Conservation (phyloP, 345 rosid genomes). For the Nephelium lappaceum region DNA sequence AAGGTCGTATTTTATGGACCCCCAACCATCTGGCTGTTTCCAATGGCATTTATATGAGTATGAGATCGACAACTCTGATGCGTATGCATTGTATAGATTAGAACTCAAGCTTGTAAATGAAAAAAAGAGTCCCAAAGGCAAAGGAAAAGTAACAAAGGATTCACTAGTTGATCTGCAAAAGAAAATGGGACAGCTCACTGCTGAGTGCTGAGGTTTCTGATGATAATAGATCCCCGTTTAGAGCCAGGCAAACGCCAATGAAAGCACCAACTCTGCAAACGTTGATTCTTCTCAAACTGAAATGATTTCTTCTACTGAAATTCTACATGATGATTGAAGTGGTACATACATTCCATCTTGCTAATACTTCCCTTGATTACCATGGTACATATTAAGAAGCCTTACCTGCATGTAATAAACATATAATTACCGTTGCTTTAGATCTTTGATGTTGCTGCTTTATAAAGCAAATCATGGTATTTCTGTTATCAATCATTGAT, state of each 20-base stretch:
- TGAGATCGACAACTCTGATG: conserved; percentile 54
- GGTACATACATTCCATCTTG: no score
- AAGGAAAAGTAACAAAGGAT: conserved; percentile 55
- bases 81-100: conserved; percentile 64
- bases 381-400: no score
- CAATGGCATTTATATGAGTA: conserved; percentile 93
- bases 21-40: conserved; percentile 66
- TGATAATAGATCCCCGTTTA: conserved; percentile 40
- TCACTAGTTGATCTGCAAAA: conserved; percentile 77
- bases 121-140: conserved; percentile 74
- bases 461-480: no score
- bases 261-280: conserved; percentile 23
- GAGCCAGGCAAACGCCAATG: conserved; percentile 33
- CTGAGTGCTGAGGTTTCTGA: conserved; percentile 50
- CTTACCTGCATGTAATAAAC: no score
- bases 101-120: conserved; percentile 57
- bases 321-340: conserved; percentile 6
- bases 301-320: conserved; percentile 14
- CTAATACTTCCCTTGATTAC: no score
- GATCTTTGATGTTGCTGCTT: no score
- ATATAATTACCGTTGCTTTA: no score
- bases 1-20: conserved; percentile 95
- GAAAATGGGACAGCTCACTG: conserved; percentile 80
- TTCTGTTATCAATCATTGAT: no score
- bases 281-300: conserved; percentile 19